Evolutionary conservation across 1,284 basidiomycete species (phyloP).

Genomic region (Rugiboletus extremiorientalis): DNA sequence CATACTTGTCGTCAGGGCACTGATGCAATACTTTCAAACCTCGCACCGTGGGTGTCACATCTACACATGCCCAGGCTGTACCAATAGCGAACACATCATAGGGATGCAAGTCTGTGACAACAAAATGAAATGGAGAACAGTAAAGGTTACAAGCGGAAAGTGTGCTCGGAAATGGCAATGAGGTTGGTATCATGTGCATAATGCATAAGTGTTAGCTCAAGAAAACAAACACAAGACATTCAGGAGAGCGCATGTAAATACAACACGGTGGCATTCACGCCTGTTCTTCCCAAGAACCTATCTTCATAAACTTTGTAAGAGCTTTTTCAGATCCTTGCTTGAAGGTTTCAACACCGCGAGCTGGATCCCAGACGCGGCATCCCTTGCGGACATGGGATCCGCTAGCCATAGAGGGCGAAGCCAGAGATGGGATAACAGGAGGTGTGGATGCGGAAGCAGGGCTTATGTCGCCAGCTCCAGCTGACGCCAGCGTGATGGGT

Average conservation of each 20-base stretch:
- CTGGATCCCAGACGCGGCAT: conserved; percentile 75
- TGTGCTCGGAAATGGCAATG: background rate
- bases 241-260: background rate
- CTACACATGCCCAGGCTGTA: background rate
- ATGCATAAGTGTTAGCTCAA: too few species aligned
- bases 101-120: background rate
- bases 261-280: conserved; percentile 11
- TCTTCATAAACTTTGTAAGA: conserved; percentile 72
- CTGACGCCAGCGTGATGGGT: background rate
- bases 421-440: conserved; percentile 50
- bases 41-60: too few species aligned
- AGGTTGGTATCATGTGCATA: background rate
- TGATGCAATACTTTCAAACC: too few species aligned
- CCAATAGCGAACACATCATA: background rate
- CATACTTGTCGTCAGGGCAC: too few species aligned
- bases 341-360: conserved; percentile 76
- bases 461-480: background rate
- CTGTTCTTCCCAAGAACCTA: conserved; percentile 66
- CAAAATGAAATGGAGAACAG: background rate
- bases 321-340: conserved; percentile 84
- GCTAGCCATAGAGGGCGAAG: conserved; percentile 47
- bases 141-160: background rate
- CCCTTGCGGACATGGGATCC: conserved; percentile 30
- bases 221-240: background rate
- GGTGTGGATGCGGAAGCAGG: background rate